phyloP scores from a whole-genome alignment of 1,139 yeast species.

The Taphrina sp. region DNA sequence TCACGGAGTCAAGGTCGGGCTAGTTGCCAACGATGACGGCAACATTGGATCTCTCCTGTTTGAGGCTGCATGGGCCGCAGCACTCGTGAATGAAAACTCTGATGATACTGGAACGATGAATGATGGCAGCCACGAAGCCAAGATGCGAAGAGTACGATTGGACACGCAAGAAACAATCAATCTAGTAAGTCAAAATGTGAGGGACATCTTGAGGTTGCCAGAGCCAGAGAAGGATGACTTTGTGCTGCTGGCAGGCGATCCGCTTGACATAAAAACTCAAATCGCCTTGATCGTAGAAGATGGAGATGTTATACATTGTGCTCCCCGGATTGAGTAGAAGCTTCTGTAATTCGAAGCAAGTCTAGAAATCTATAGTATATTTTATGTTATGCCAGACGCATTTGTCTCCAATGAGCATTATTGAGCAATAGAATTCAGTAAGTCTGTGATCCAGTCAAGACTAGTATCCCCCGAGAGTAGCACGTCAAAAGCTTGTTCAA shows the following conservation, averaged over 20 bases:
- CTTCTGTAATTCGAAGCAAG: no score
- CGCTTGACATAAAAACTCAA: conserved; percentile 4
- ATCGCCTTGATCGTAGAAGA: conserved; percentile 3
- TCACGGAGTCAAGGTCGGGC: conserved; percentile 10
- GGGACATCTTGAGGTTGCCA: conserved; percentile 15
- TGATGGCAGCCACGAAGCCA: no score
- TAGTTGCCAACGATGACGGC: conserved; percentile 7
- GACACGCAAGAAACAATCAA: conserved; percentile 1
- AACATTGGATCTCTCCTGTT: conserved; percentile 5
- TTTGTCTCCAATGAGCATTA: neutral
- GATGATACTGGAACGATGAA: no score
- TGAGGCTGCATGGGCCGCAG: conserved; percentile 27
- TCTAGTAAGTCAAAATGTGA: conserved; percentile 17
- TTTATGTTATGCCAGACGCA: no score
- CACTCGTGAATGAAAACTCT: conserved; percentile 9
- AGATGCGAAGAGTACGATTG: no score
- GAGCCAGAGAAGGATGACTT: neutral
- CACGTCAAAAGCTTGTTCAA: conserved; percentile 15
- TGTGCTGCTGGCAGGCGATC: conserved; percentile 13
- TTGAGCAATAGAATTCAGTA: neutral
- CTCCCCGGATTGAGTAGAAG: conserved; percentile 8
- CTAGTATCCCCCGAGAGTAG: conserved; percentile 4
- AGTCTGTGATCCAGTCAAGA: conserved; percentile 4
- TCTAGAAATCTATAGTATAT: no score
- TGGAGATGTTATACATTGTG: conserved; percentile 6